Conservation (phyloP, 192 early-diverging fungal genomes). For the Pilaira anomala region DNA sequence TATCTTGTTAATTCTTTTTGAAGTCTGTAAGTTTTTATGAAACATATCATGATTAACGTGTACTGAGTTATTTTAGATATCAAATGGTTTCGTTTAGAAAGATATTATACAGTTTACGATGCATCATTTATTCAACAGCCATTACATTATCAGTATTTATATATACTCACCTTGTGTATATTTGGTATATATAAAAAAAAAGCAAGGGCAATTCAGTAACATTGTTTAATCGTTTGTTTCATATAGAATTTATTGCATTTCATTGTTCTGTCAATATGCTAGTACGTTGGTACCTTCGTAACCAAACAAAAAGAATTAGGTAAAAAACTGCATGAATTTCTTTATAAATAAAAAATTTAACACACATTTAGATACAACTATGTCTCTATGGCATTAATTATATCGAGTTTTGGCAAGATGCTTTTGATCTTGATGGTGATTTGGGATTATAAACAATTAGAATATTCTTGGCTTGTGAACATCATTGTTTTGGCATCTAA, state of each 20-base stretch:
- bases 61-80: conserved; percentile 48
- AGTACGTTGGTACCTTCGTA: conserved; percentile 37
- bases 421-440: conserved; percentile 86
- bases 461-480: conserved; percentile 81
- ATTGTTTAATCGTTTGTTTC: too few relatives aligned
- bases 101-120: conserved; percentile 52
- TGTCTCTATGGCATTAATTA: conserved; percentile 67
- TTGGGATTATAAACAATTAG: conserved; percentile 83
- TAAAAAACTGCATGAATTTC: background rate
- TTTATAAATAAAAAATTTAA: background rate
- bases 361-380: conserved; percentile 56
- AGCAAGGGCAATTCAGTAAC: too few relatives aligned
- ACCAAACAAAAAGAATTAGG: conserved; percentile 23
- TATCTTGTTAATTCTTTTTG: conserved; percentile 80
- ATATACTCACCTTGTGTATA: conserved; percentile 68
- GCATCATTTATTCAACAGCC: conserved; percentile 61
- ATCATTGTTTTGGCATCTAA: conserved; percentile 75
- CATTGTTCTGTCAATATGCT: conserved; percentile 53
- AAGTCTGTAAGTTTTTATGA: conserved; percentile 60
- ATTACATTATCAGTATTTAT: conserved; percentile 70
- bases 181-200: conserved; percentile 46
- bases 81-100: conserved; percentile 88
- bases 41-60: background rate
- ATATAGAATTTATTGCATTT: conserved; percentile 56
- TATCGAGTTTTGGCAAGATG: conserved; percentile 86